phyloP scores from a whole-genome alignment of 768 basidiomycete species.

The Albatrellus ellisii region DNA sequence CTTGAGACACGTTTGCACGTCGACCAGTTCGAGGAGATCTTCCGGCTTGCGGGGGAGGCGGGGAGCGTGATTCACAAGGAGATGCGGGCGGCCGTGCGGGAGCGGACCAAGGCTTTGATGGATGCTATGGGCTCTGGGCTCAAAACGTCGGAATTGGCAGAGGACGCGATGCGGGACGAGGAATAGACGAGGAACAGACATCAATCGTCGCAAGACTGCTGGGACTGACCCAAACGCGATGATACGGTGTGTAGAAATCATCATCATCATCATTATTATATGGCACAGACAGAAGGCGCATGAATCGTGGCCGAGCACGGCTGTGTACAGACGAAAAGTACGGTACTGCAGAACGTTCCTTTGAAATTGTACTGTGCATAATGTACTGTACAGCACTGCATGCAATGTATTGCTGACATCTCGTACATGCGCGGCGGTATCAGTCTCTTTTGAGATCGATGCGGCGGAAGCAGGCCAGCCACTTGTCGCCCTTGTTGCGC shows the following conservation, averaged over 20 bases:
- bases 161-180: constrained; percentile 10
- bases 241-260: no score
- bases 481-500: constrained; percentile 82
- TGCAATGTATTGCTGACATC: no score
- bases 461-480: constrained; percentile 82
- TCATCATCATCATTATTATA: no score
- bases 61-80: constrained; percentile 67
- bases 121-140: constrained; percentile 42
- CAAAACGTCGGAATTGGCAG: constrained; percentile 6
- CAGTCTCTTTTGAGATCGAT: constrained; percentile 20
- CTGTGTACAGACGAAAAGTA: no score
- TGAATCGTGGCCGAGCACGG: no score
- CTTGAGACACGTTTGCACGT: constrained; percentile 94
- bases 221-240: no score
- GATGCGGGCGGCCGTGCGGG: constrained; percentile 64
- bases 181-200: background rate
- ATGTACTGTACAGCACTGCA: no score
- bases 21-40: constrained; percentile 84
- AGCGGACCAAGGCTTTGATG: constrained; percentile 48
- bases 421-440: no score
- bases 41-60: constrained; percentile 66
- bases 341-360: no score
- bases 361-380: no score
- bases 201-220: background rate
- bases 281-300: no score